Percentiles rank a stretch among this genome's conserved stretches.
Conservation (phyloP, 1,284 basidiomycete species). For the Pseudozyma pruni region DNA sequence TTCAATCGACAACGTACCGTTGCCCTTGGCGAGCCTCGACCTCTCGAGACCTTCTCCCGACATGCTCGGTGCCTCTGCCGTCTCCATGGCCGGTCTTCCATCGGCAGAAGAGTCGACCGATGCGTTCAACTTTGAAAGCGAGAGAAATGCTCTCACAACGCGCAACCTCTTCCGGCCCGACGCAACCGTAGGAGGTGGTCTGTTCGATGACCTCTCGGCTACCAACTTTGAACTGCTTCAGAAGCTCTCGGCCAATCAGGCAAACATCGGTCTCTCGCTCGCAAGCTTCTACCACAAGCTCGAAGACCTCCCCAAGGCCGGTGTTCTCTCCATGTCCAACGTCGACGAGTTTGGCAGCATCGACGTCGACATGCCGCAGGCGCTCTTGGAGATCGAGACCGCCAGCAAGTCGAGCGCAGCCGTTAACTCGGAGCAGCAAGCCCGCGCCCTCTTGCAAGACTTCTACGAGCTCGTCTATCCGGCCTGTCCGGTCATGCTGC, state of each 20-base stretch:
- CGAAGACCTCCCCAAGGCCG: constrained; percentile 59
- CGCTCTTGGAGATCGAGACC: constrained; percentile 35
- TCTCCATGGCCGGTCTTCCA: constrained; percentile 5
- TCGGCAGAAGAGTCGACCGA: constrained; percentile 17
- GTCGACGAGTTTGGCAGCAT: constrained; percentile 33
- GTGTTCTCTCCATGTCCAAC: constrained; percentile 26
- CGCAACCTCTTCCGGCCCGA: constrained; percentile 37
- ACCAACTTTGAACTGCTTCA: constrained; percentile 56
- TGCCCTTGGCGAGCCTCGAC: constrained; percentile 10
- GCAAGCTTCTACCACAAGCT: constrained; percentile 54
- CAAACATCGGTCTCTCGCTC: constrained; percentile 24
- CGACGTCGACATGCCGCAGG: constrained; percentile 40
- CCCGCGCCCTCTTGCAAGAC: constrained; percentile 44
- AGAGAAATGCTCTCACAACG: constrained; percentile 28
- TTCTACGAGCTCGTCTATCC: constrained; percentile 62
- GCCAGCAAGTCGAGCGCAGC: constrained; percentile 44
- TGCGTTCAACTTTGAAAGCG: constrained; percentile 36
- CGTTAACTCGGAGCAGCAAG: constrained; percentile 52
- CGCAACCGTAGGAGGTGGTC: constrained; percentile 23
- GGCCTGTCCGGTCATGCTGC: constrained; percentile 54
- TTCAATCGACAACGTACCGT: neutral
- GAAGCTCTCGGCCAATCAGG: constrained; percentile 42
- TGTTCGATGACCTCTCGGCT: constrained; percentile 49
- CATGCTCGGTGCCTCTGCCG: constrained; percentile 10
- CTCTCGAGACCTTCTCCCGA: constrained; percentile 3